A percentile compares a stretch with the other conserved stretches of the same genome.
Conservation (phyloP, 2,329 filamentous ascomycete genomes). For the Fusarium sp. region DNA sequence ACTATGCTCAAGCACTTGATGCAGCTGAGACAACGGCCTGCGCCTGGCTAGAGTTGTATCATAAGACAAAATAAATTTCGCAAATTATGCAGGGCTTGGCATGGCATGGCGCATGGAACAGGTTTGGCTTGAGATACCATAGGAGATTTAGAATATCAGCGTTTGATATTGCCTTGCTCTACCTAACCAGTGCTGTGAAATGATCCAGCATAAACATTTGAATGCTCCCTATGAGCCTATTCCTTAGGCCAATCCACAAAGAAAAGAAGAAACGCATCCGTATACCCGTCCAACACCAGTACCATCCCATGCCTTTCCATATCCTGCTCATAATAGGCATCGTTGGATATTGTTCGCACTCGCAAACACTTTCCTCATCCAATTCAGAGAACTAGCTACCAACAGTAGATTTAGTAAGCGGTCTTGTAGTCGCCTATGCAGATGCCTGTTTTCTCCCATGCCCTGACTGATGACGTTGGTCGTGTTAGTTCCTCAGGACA, state of each 20-base stretch:
- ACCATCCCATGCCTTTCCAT: not conserved
- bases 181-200: not conserved
- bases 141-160: constrained; percentile 35
- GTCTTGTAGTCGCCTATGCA: not conserved
- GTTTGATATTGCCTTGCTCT: constrained; percentile 7
- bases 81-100: constrained; percentile 12
- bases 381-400: not conserved
- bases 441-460: constrained; percentile 4
- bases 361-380: not conserved
- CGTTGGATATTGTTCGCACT: not conserved
- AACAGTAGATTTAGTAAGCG: not conserved
- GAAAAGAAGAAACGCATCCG: not conserved
- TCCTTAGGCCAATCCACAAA: not conserved
- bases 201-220: constrained; percentile 3
- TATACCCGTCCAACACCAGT: constrained; percentile 24
- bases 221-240: constrained; percentile 14
- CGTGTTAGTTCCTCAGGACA: constrained; percentile 61
- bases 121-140: constrained; percentile 44
- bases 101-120: constrained; percentile 43
- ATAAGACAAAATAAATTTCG: not conserved
- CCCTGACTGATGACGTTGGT: not conserved
- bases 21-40: constrained; percentile 52
- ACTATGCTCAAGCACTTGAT: constrained; percentile 56
- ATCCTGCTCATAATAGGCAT: constrained; percentile 16
- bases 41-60: constrained; percentile 38